Evolutionary conservation across 140 eudicot genomes (phyloP), one percentile per base, ranked within the genome.

Genomic region (Flaveria floridana): DNA sequence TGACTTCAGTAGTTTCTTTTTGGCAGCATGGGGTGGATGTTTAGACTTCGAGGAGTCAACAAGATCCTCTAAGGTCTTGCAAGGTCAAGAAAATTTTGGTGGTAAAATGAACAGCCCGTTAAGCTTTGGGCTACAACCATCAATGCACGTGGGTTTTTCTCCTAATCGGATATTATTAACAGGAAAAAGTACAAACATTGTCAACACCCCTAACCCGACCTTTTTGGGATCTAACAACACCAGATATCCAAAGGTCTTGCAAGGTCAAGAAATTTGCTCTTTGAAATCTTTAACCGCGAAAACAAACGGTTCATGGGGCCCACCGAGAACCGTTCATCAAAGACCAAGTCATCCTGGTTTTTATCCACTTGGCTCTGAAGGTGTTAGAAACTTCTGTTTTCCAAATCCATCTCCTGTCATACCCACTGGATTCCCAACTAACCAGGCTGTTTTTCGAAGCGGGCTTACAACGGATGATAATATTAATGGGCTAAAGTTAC

Each of bases 251-350:
- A 92, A 82, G 97, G 97, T 92, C 96, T 92, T 92, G 97, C 97
- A 92, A 92, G 97, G 97, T 92, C 97, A 92, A 92, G 97, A 92
- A 92, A 92, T 89, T 83, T 87, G 90, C 84, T 85, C 96, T 3
- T 12, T 80, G 19, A 75, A 79, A 75, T 75, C 84, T 11, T 81
- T 84, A 47, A 80, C 84, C 5, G 79, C 79, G 46, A 65, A 68
- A 28, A 64, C 71, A 62, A 64, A 57, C 70, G 68, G 85, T 72
- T 53, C 85, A 18, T 85, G 87, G 92, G 81, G 83, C 8, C 73
- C 77, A 80, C 73, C 81, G 59, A 91, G 80, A 78, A 74, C 87
- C 65, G 26, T 72, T 62, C 75, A 83, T 86, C 81, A 73, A 66
- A 61, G 79, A 56, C 82, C 82, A 10, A 65, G 57, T 65, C 69